Evolutionary conservation across 805 yeast species (phyloP).

Genomic region (Maudiozyma serrabonitensis): DNA sequence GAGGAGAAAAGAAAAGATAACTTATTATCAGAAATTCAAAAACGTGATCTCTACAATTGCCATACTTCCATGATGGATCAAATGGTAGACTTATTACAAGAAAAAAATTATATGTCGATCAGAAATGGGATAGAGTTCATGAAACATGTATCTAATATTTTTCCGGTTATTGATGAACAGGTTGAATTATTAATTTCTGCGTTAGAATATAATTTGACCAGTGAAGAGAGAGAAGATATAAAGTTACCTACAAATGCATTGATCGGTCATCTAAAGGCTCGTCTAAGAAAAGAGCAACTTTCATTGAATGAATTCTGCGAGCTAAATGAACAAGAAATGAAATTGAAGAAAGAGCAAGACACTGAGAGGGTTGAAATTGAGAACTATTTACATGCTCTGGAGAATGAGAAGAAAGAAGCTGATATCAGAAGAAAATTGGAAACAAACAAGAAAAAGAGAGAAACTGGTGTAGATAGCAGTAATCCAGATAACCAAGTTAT

Average conservation of each 20-base stretch:
- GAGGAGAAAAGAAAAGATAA: slow-evolving; percentile 37
- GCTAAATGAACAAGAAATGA: slow-evolving; percentile 22
- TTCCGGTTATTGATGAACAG: slow-evolving; percentile 61
- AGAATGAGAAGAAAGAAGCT: slow-evolving; percentile 18
- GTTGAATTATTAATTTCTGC: slow-evolving; percentile 41
- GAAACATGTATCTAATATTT: slow-evolving; percentile 52
- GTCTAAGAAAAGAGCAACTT: slow-evolving; percentile 38
- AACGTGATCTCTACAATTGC: slow-evolving; percentile 40
- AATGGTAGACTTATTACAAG: slow-evolving; percentile 14
- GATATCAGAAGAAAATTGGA: slow-evolving; percentile 17
- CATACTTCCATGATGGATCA: slow-evolving; percentile 39
- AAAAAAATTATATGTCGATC: slow-evolving; percentile 60
- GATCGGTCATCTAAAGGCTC: slow-evolving; percentile 52
- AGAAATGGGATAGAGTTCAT: slow-evolving; percentile 72
- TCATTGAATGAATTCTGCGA: slow-evolving; percentile 49
- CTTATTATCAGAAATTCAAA: slow-evolving; percentile 21
- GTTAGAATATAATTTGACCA: slow-evolving; percentile 38
- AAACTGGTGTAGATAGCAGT: slow-evolving; percentile 3
- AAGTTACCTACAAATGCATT: slow-evolving; percentile 68
- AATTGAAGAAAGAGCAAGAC: slow-evolving; percentile 3
- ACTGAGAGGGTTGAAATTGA: slow-evolving; percentile 16
- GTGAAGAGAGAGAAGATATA: slow-evolving; percentile 70
- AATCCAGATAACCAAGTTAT: not conserved
- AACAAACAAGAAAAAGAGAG: slow-evolving; percentile 11
- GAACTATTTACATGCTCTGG: slow-evolving; percentile 10